phyloP scores from a whole-genome alignment of 176 grass and related monocot genomes.

The Carex pumila region DNA sequence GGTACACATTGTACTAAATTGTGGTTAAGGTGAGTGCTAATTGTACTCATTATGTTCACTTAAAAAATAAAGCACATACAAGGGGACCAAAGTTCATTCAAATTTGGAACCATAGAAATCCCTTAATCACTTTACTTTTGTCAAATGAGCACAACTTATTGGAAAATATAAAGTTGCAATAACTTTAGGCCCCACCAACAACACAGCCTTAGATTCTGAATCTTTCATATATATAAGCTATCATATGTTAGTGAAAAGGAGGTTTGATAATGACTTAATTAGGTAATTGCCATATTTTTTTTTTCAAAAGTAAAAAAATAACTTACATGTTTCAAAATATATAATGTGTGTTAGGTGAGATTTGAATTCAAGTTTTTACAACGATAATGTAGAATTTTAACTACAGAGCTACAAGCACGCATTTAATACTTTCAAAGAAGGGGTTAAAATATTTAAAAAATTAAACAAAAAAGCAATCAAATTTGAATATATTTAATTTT shows the following conservation, averaged over 20 bases:
- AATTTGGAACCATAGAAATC: not conserved
- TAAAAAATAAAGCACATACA: not conserved
- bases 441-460: no score
- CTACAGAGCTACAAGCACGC: no score
- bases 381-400: no score
- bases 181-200: not conserved
- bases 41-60: not conserved
- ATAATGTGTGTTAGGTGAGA: no score
- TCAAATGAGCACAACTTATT: not conserved
- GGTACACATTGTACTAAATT: not conserved
- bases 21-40: not conserved
- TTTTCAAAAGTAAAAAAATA: not conserved
- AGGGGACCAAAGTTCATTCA: not conserved
- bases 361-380: no score
- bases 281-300: not conserved
- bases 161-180: conserved; percentile 1
- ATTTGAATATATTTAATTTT: no score
- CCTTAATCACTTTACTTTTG: not conserved
- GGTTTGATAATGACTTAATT: not conserved
- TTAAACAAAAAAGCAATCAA: no score
- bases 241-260: not conserved
- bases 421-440: no score
- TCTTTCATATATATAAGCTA: not conserved
- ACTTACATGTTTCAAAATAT: not conserved
- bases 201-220: not conserved